Percentiles rank a stretch among this genome's conserved stretches.
Conservation (phyloP, 179 eudicot genomes). For the Spinacia oleracea region DNA sequence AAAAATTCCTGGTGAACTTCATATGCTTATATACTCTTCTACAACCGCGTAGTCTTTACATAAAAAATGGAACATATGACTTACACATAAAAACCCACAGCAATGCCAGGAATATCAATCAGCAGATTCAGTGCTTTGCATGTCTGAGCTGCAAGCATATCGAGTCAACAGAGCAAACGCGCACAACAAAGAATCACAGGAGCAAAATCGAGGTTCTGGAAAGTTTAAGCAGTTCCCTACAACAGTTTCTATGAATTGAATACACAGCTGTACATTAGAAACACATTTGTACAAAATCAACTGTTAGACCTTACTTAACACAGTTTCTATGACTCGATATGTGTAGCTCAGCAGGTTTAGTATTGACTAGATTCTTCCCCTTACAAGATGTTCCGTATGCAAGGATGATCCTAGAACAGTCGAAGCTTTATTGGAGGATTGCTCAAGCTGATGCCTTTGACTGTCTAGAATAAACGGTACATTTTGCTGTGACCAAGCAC, state of each 20-base stretch:
- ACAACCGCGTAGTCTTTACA: neutral
- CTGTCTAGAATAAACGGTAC: constrained; percentile 6
- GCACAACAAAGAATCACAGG: constrained; percentile 1
- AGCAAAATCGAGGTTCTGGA: constrained; percentile 3
- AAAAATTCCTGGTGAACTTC: too few relatives aligned
- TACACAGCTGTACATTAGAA: constrained; percentile 29
- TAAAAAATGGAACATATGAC: neutral
- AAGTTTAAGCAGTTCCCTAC: constrained; percentile 16
- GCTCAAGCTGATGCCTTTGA: constrained; percentile 23
- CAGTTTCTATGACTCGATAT: constrained; percentile 3
- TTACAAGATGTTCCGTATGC: constrained; percentile 19
- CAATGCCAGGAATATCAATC: neutral
- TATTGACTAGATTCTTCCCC: constrained; percentile 12
- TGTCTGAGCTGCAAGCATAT: constrained; percentile 10
- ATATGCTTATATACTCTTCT: neutral
- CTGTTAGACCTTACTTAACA: neutral
- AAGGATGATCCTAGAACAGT: too few relatives aligned
- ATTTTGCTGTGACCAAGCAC: constrained; percentile 21
- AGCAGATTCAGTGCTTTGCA: neutral
- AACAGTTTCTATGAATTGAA: constrained; percentile 20
- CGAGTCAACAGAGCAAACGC: neutral
- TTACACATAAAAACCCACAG: neutral
- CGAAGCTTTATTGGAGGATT: constrained; percentile 29
- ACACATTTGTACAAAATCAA: constrained; percentile 31
- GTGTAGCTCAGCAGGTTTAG: constrained; percentile 12